phyloP scores from a whole-genome alignment of 140 eudicot genomes.

The Senecio squalidus region DNA sequence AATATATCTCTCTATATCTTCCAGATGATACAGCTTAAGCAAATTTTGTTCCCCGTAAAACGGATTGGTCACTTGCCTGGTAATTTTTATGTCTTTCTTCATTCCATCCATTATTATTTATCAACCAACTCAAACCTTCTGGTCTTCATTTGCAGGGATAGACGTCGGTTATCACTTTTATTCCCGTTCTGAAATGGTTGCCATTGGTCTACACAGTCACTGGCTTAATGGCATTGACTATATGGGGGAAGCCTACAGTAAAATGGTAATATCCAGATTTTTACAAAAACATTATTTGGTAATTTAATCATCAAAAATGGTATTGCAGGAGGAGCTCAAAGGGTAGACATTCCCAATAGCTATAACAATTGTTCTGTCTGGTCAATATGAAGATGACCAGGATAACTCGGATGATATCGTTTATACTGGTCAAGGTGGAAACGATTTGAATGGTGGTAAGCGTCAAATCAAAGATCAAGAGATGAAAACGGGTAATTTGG shows the following conservation, averaged over 20 bases:
- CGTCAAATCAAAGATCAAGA: slow-evolving; percentile 22
- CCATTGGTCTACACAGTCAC: slow-evolving; percentile 41
- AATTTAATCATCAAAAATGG: neutral
- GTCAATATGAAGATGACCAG: slow-evolving; percentile 35
- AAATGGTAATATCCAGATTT: slow-evolving; percentile 15
- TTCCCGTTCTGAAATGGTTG: slow-evolving; percentile 51
- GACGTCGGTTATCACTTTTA: slow-evolving; percentile 35
- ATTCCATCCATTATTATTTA: too few species aligned
- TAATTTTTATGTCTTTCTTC: too few species aligned
- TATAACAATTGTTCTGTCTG: slow-evolving; percentile 37
- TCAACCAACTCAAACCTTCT: too few species aligned
- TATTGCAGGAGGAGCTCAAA: slow-evolving; percentile 29
- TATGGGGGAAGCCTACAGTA: slow-evolving; percentile 17
- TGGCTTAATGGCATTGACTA: slow-evolving; percentile 42
- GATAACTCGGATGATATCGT: slow-evolving; percentile 32
- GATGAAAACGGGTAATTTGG: slow-evolving; percentile 31
- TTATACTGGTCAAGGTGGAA: slow-evolving; percentile 38
- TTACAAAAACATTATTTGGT: neutral
- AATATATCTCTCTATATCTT: neutral
- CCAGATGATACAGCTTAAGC: slow-evolving; percentile 36
- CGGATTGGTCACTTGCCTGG: slow-evolving; percentile 44
- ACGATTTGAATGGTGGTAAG: slow-evolving; percentile 13
- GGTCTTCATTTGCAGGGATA: slow-evolving; percentile 31
- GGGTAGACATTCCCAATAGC: slow-evolving; percentile 40
- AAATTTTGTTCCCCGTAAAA: slow-evolving; percentile 31